Evolutionary conservation across 2,329 filamentous ascomycete genomes (phyloP), one percentile per base, ranked within the genome.

Genomic region (Cladosporium sp.): DNA sequence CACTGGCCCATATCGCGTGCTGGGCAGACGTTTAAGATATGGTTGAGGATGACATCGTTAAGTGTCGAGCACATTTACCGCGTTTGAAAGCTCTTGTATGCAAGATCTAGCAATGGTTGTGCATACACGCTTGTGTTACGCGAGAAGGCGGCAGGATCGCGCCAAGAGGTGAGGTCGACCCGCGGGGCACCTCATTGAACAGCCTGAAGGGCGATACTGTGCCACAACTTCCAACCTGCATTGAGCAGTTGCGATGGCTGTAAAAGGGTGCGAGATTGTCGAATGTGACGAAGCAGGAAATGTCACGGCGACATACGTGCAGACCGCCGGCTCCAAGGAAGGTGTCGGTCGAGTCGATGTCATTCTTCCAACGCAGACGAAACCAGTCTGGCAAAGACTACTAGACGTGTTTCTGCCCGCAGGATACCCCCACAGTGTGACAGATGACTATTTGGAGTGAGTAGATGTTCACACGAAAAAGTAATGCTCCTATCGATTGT

Each of bases 351-450:
- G 16, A 11, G 46, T 49, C 31, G 45, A 37, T 35, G 38, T 43
- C 52, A 48, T 53, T 16, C 49, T 46, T 19, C 59, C 61, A 16
- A 34, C 44, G 13, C 46, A 57, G 6, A 54, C 57, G 3, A 63
- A 60, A 45, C 58, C 59, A n/a, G 57, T 65, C 53, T 66, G 65
- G 59, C 70, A 70, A 60, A 67, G 58, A 51, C 57, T 81, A 2
- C 66, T 90, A 40, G 84, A 89, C 59, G 80, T 91, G 28, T 95
- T 95, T 66, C 77, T 95, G 1, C 91, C 91, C 0, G 84, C 87
- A 1, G 90, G 90, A n/a, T 96, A 86, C 68, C 91, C 90, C 1
- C 81, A 90, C 59, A 93, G 85, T 45, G 91, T 96, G 31, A 92
- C 86, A 1, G 74, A 81, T 11, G 90, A 96, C 69, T 96, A 96